Evolutionary conservation across 2,329 filamentous ascomycete species (phyloP), one percentile per base, ranked within the genome.

Genomic region (Erysiphe pulchra): DNA sequence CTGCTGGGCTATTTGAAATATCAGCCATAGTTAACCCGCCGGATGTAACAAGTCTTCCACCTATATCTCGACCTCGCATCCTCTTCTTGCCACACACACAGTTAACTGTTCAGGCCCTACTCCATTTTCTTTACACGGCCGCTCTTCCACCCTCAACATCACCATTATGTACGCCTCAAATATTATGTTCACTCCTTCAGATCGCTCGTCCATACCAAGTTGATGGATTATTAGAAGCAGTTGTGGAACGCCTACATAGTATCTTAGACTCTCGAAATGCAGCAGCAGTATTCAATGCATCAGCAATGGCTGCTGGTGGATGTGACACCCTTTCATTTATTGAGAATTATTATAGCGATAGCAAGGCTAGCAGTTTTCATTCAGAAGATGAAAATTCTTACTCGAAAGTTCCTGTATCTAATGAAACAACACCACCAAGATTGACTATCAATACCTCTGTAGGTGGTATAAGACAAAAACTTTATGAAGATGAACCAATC

Each of bases 251-350:
- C 8, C 68, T 98, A 0, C 90, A 98, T 56, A 71, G 81, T 30
- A 73, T 92, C 0, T 72, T 98, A 4, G 90, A 98, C 59, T 90
- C 83, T 42, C 73, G 87, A 42, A 98, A 95, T 53, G 87, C 90
- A 0, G 90, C 90, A 0, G 90, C 90, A 6, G 86, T 98, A 0
- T 98, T 98, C 67, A 98, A 98, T 52, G 90, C 90, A 0, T 90
- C 87, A 0, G 90, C 90, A 45, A 95, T 95, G 90, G 90, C 86
- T 0, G 90, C 90, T 1, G 90, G 90, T 11, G 86, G 90, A 24
- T 90, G 90, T 0, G 75, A 85, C 42, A 81, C 82, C 42, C 82
- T 87, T 28, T 77, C 80, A 45, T 51, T 52, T n/a, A 47, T 47
- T 16, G 56, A 50, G 9, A 54, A 59, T 20, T 75, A 76, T 55